Base-by-base conservation (phyloP, 345 rosid species). In the Linum usitatissimum region DNA sequence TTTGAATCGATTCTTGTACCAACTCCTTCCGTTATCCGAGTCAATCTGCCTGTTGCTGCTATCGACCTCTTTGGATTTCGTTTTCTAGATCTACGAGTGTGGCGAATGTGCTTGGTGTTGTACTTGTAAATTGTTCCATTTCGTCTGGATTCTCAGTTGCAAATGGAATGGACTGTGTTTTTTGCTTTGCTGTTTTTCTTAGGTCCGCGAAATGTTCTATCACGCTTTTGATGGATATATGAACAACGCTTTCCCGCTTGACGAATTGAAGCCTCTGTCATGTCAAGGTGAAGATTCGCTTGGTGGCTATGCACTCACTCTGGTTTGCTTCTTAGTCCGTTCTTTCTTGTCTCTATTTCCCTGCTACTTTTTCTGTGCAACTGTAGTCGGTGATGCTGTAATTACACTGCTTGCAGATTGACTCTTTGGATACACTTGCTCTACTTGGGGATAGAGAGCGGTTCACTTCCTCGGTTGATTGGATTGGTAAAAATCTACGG, bases 181-280 rank as follows among this genome's bases (percentile, higher is more conserved):
- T 36, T 30, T 3, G 38, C 54, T 4, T 34, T 13, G 17, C 53
- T 6, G 18, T 53, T 48, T 40, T 62, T 18, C 64, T 13, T 71
- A 93, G 99, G 99, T 93, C 60, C 96, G 83, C 53, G 97, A 71
- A 70, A 93, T 93, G 99, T 90, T 93, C 79, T 90, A 93, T 84
- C 99, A 87, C 76, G 96, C 96, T 30, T 93, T 93, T 64, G 76
- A 87, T 79, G 99, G 99, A 66, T 93, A 93, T 63, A 90, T 93
- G 97, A 84, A 86, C 62, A 78, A 93, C 73, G 99, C 97, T 53
- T 93, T 93, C 73, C 99, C 97, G 8, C 87, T 78, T 28, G 99
- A 93, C 73, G 99, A 93, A 71, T 74, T 93, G 69, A 87, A 70
- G 66, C 99, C 99, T 48, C 70, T 90, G 23, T 86, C 99, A 1